phyloP scores from a whole-genome alignment of 23 red algal genomes.

The Gracilaria caudata region DNA sequence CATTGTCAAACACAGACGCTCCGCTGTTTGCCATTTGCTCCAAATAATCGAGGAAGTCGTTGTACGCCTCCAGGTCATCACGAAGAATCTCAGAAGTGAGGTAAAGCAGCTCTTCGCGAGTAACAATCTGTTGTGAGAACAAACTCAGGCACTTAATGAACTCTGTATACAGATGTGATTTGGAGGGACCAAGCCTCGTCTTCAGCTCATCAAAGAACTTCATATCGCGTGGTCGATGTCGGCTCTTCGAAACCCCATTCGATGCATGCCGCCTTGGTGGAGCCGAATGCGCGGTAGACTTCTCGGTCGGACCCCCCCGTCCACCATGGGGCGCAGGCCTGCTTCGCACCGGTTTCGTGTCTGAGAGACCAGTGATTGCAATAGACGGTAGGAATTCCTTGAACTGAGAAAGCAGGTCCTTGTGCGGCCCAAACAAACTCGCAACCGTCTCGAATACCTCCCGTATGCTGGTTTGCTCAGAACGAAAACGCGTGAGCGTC shows the following conservation, averaged over 20 bases:
- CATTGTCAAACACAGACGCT: constrained; percentile 28
- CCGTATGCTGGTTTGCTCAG: constrained; percentile 66
- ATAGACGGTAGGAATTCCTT: constrained; percentile 86
- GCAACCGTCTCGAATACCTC: constrained; percentile 87
- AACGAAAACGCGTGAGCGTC: constrained; percentile 78
- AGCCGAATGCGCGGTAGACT: constrained; percentile 21
- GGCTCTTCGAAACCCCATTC: constrained; percentile 20
- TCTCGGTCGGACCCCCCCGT: constrained; percentile 18
- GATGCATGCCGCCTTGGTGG: constrained; percentile 12
- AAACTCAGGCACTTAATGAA: constrained; percentile 97
- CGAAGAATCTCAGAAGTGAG: constrained; percentile 80
- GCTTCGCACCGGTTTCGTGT: constrained; percentile 13
- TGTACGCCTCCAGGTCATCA: constrained; percentile 48
- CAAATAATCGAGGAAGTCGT: constrained; percentile 78
- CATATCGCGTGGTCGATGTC: constrained; percentile 43
- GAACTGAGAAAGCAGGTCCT: constrained; percentile 92
- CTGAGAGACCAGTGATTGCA: constrained; percentile 18
- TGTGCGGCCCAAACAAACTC: constrained; percentile 82
- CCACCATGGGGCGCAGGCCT: not conserved
- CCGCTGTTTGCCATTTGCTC: constrained; percentile 35
- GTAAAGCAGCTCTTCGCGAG: constrained; percentile 72
- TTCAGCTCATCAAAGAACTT: constrained; percentile 91
- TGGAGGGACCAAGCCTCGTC: constrained; percentile 71
- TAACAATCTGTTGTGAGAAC: constrained; percentile 89
- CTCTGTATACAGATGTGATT: constrained; percentile 78